Percentiles rank a stretch among this genome's conserved stretches.
Evolutionary conservation across 2,329 filamentous ascomycete genomes (phyloP).

Genomic region (Monosporascus ibericus): DNA sequence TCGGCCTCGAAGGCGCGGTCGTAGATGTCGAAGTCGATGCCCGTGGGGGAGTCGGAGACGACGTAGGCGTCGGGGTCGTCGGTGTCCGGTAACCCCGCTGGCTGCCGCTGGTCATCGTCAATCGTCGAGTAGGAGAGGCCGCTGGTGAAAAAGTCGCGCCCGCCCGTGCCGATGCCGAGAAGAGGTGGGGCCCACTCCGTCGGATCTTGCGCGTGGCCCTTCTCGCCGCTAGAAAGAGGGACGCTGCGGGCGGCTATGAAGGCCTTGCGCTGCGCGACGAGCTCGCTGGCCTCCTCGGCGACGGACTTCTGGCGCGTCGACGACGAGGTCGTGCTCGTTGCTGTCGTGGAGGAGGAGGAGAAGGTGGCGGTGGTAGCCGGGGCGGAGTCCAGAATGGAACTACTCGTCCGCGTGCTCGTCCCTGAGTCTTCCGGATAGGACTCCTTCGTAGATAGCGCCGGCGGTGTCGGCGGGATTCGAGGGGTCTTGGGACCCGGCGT

Average conservation of each 20-base stretch:
- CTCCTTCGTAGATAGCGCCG: slow-evolving; percentile 3
- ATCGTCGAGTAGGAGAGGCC: neutral
- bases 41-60: slow-evolving; percentile 79
- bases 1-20: slow-evolving; percentile 82
- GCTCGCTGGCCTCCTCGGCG: slow-evolving; percentile 41
- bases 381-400: neutral
- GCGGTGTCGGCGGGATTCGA: slow-evolving; percentile 9
- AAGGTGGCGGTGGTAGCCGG: slow-evolving; percentile 1
- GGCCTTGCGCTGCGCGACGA: slow-evolving; percentile 41
- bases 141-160: slow-evolving; percentile 32
- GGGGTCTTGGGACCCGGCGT: slow-evolving; percentile 33
- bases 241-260: slow-evolving; percentile 29
- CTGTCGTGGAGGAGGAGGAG: slow-evolving; percentile 14
- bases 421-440: slow-evolving; percentile 2
- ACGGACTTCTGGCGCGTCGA: slow-evolving; percentile 24
- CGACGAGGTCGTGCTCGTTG: slow-evolving; percentile 21
- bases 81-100: neutral
- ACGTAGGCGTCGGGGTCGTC: slow-evolving; percentile 28
- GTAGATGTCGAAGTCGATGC: slow-evolving; percentile 82
- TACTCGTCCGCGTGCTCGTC: slow-evolving; percentile 2
- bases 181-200: slow-evolving; percentile 58
- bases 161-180: slow-evolving; percentile 70
- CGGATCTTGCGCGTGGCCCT: slow-evolving; percentile 59
- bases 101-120: neutral
- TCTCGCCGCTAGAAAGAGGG: slow-evolving; percentile 33